Evolutionary conservation across 768 basidiomycete genomes (phyloP), one percentile per base, ranked within the genome.

Genomic region (Russula olivacea): DNA sequence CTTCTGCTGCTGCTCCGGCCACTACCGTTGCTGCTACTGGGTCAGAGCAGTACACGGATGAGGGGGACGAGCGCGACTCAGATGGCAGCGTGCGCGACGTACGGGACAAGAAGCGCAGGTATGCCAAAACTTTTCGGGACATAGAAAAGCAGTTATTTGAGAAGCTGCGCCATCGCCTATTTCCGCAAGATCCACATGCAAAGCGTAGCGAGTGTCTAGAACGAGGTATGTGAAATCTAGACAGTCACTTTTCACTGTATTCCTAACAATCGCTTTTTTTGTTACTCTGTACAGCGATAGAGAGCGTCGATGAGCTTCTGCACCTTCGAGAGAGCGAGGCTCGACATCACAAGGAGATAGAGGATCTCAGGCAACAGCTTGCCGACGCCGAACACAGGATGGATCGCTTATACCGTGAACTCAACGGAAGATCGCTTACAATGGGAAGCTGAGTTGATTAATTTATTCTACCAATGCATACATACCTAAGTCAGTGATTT

Each of bases 141-240:
- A 59, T 54, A 12, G 65, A 66, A 55, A 65, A 65, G 47, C 63
- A 55, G 21, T 41, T 64, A 23, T 66, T 66, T 19, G 65, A 64
- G 49, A 58, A 64, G 47, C 50, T 66, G 53, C 63, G 65, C 41
- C 34, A 58, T 14, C 62, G 65, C 21, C 54, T 66, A 4, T 66
- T 66, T 28, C 65, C 65, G 0, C 62, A 59, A 36, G 65, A 66
- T 36, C 65, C 65, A 4, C 63, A 64, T n/a, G 56, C 65, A 25
- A 58, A 59, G 57, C 65, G 65, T 15, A 59, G 58, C 36, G 65
- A 66, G 28, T 66, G 65, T 50, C 23, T 66, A n/a, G 65, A 66
- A 47, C 57, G 52, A 59, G 65, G 65, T 66, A n/a, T 28, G 63
- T 43, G n/a, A n/a, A 21, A 4, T 51, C 36, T 9, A 1, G 12